These are phyloP conservation scores for Cicer chorassanicum DNA, from an alignment of 306 rosid genomes.

Conservation along the genomic window DNA sequence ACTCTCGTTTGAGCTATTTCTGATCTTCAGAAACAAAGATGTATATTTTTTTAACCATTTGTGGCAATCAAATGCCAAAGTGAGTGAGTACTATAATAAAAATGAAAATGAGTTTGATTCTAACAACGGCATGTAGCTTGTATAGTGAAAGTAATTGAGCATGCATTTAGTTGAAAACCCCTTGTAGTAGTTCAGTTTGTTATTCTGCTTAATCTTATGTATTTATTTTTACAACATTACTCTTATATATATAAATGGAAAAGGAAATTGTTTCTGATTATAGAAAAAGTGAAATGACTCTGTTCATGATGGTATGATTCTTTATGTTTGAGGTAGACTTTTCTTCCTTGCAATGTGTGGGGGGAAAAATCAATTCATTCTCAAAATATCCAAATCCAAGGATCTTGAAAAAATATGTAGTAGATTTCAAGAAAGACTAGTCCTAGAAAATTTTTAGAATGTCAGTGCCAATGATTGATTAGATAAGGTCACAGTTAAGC, in stretches of 20 bases:
- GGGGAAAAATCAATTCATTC: background rate
- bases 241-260: slow-evolving; percentile 5
- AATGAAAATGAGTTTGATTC: slow-evolving; percentile 60
- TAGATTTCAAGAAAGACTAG: background rate
- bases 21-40: slow-evolving; percentile 42
- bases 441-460: background rate
- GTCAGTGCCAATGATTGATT: slow-evolving; percentile 6
- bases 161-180: slow-evolving; percentile 38
- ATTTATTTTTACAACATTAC: slow-evolving; percentile 41
- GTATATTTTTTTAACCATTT: slow-evolving; percentile 42
- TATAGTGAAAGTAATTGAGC: slow-evolving; percentile 62
- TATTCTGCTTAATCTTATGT: slow-evolving; percentile 41
- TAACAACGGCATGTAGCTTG: slow-evolving; percentile 69
- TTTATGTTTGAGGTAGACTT: background rate
- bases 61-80: slow-evolving; percentile 45
- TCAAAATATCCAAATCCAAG: background rate
- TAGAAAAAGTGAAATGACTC: background rate
- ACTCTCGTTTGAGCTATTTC: slow-evolving; percentile 70
- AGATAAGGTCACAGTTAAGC: slow-evolving; percentile 28
- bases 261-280: slow-evolving; percentile 18
- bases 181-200: slow-evolving; percentile 32
- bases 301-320: background rate
- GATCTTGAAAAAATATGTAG: background rate
- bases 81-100: slow-evolving; percentile 44
- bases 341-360: background rate